Base-by-base conservation (phyloP, 1,139 yeast genomes). In the Zygosaccharomyces sapae region DNA sequence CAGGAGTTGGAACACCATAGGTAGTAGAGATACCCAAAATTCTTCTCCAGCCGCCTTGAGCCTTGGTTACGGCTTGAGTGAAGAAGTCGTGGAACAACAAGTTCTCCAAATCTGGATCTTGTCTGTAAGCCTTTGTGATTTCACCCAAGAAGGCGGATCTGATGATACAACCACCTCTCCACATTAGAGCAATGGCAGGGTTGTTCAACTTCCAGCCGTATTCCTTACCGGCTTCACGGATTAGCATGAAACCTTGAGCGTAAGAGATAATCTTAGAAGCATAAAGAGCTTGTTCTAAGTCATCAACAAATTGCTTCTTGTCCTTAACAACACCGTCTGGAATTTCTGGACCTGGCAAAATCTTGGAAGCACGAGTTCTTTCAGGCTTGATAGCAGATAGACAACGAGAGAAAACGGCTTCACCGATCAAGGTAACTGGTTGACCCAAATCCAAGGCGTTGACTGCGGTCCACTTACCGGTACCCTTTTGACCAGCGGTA, bases 81-180 rank as follows among this genome's bases (percentile, higher is more conserved):
- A 92, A 92, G 88, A 92, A 92, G 69, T 89, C 86, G 77, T 89
- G 83, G 84, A 90, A 90, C 70, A 92, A 77, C 75, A 92, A 79
- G 83, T 89, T 90, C 78, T 90, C 97, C 67, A 92, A 78, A 58
- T 89, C 83, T 70, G 96, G 95, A 76, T 85, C 77, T 72, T 86
- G 82, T 75, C 90, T 86, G 86, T 84, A 92, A 59, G 98, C 98
- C 71, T 87, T 71, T 63, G 98, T 92, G 74, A 92, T 92, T 73
- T 92, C 97, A 68, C 83, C 97, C 69, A 92, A 80, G 86, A 92
- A 92, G 59, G 90, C 97, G 49, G 98, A 92, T 80, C 97, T 87
- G 75, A 92, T 92, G 73, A 92, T 92, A 81, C 98, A 92, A 62
- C 98, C 98, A 77, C 98, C 98, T 81, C 98, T 85, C 98, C 98